Evolutionary conservation across 345 rosid genomes (phyloP), one percentile per base, ranked within the genome.

Genomic region (Acer campestre): DNA sequence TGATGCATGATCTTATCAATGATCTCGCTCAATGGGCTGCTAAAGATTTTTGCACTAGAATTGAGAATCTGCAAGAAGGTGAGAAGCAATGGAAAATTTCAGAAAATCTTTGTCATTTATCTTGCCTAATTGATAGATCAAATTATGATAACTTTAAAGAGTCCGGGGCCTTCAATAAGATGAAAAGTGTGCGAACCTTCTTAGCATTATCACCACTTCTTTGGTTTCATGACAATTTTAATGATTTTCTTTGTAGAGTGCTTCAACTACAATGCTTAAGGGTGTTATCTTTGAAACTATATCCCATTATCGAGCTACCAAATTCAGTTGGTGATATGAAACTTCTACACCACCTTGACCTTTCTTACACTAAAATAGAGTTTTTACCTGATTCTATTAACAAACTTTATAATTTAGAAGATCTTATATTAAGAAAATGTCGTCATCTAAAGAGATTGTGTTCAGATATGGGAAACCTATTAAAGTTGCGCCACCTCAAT

Each of bases 1-100:
- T 49, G 2, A 77, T 70, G 80, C 80, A 77, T 49, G 70, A 77
- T 44, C 74, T 77, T 23, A 70, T 77, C n/a, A 42, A 67, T 48
- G 80, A 77, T 69, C 65, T 77, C 13, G 80, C 75, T 68, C 42
- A 59, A 61, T 68, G 46, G 27, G 68, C 61, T 23, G 70, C 62
- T 0, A 23, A 40, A 75, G 63, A 75, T 2, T 35, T n/a, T 14
- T 67, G 27, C 27, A 18, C 9, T 1, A 67, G 51, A 53, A 7
- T 67, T 20, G 70, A 67, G 5, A 40, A n/a, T 40, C 11, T 18
- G 12, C 16, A 8, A 13, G 17, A 40, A 48, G 74, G 35, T 58
- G 67, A 67, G 27, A 59, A 73, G 22, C 55, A 61, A 66, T 59
- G 63, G 59, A 11, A 49, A 16, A 12, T n/a, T 40, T 29, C 59